Evolutionary conservation across 2,329 filamentous ascomycete genomes (phyloP).

Genomic region (Fusarium sacchari): DNA sequence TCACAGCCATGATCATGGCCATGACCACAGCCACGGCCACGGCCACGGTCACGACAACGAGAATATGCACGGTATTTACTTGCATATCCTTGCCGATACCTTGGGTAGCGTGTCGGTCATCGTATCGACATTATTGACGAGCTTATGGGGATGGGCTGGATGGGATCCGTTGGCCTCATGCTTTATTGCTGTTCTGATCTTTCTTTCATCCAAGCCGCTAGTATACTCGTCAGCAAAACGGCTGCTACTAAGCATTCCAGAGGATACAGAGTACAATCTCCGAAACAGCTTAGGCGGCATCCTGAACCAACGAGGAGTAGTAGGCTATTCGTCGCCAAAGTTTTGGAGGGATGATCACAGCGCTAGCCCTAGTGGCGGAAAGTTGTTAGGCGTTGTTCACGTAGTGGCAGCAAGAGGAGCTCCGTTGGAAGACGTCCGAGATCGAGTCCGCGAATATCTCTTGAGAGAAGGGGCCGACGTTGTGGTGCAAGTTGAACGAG

Average conservation of each 20-base stretch:
- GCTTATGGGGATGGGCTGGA: conserved; percentile 88
- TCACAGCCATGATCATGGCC: conserved; percentile 41
- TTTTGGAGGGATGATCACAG: conserved; percentile 88
- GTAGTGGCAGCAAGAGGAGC: conserved; percentile 78
- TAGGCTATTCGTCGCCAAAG: conserved; percentile 84
- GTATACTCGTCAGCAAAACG: conserved; percentile 86
- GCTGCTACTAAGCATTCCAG: conserved; percentile 84
- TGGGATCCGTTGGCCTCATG: conserved; percentile 96
- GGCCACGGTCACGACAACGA: conserved; percentile 79
- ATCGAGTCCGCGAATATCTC: conserved; percentile 79
- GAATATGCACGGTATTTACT: conserved; percentile 97
- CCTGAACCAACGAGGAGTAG: conserved; percentile 82
- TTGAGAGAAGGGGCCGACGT: conserved; percentile 78
- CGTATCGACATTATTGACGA: conserved; percentile 86
- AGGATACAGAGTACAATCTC: conserved; percentile 85
- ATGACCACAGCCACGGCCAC: conserved; percentile 52
- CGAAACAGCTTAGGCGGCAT: conserved; percentile 88
- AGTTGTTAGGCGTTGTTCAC: conserved; percentile 85
- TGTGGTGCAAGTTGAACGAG: conserved; percentile 87
- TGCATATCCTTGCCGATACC: conserved; percentile 94
- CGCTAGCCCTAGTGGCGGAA: conserved; percentile 56
- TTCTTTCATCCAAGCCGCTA: conserved; percentile 88
- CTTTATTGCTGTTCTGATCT: conserved; percentile 91
- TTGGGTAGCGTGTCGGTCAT: conserved; percentile 95
- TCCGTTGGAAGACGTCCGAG: conserved; percentile 83